Conservation (phyloP, 768 basidiomycete species). For the Podaxis rugospora region DNA sequence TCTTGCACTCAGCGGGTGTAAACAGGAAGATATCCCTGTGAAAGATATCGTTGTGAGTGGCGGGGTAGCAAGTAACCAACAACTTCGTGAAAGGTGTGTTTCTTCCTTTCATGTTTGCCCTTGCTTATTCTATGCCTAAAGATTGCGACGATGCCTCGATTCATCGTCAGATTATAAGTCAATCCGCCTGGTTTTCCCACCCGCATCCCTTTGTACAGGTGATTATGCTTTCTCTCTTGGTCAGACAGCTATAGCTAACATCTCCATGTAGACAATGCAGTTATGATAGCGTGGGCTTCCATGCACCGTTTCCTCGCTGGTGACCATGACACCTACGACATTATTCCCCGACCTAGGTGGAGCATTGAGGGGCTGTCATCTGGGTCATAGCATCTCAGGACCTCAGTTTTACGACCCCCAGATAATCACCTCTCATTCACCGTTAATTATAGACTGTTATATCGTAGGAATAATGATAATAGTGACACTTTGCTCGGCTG, state of each 20-base stretch:
- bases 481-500: neutral
- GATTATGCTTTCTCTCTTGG: slow-evolving; percentile 10
- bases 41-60: slow-evolving; percentile 78
- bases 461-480: neutral
- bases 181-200: slow-evolving; percentile 66
- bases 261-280: slow-evolving; percentile 75
- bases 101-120: neutral
- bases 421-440: neutral
- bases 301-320: slow-evolving; percentile 70
- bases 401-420: neutral
- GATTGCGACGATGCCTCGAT: slow-evolving; percentile 20
- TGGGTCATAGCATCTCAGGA: slow-evolving; percentile 5
- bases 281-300: slow-evolving; percentile 93
- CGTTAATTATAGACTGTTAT: neutral
- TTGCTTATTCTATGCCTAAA: slow-evolving; percentile 12
- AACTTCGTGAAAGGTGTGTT: slow-evolving; percentile 59
- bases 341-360: slow-evolving; percentile 72
- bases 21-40: slow-evolving; percentile 36
- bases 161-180: slow-evolving; percentile 13
- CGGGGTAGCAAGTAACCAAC: slow-evolving; percentile 87
- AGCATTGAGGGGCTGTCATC: slow-evolving; percentile 52
- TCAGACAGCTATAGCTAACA: neutral
- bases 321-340: slow-evolving; percentile 57
- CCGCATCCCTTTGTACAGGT: slow-evolving; percentile 80
- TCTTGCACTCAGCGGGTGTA: slow-evolving; percentile 46